Evolutionary conservation across 2,329 filamentous ascomycete species (phyloP).

Genomic region (Fusarium ambrosium): DNA sequence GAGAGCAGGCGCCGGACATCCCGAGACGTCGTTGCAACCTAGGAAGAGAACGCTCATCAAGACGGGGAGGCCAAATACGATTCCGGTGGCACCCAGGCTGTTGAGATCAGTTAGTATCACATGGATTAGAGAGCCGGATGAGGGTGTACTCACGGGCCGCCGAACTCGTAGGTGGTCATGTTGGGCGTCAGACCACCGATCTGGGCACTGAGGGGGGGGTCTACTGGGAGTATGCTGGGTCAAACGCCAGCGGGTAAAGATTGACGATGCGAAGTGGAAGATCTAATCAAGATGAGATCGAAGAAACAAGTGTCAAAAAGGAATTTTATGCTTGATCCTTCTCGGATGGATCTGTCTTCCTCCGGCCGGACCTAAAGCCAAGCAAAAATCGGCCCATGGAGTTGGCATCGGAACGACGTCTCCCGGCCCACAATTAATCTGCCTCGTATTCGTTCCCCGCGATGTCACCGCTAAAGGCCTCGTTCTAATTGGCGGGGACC

Average conservation of each 20-base stretch:
- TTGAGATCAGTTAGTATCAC: neutral
- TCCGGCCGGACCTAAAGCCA: neutral
- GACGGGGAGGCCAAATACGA: slow-evolving; percentile 82
- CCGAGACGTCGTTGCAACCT: slow-evolving; percentile 87
- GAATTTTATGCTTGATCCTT: neutral
- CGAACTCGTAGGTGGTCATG: slow-evolving; percentile 50
- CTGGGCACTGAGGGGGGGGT: no score
- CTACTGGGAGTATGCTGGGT: neutral
- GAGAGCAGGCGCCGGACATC: slow-evolving; percentile 85
- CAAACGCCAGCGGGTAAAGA: neutral
- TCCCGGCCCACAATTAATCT: slow-evolving; percentile 33
- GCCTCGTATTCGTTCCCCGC: neutral
- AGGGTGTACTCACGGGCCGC: slow-evolving; percentile 49
- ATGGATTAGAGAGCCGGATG: neutral
- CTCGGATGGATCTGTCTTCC: neutral
- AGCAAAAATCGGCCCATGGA: slow-evolving; percentile 37
- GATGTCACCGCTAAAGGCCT: neutral
- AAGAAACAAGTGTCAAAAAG: neutral
- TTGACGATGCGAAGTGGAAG: neutral
- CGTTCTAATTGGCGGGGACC: neutral
- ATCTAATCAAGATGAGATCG: neutral
- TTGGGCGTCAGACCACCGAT: neutral
- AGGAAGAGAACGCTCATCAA: slow-evolving; percentile 82
- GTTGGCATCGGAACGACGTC: slow-evolving; percentile 26
- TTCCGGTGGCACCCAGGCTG: slow-evolving; percentile 78